Conservation (phyloP, 331 rosid genomes). For the Cydonia oblonga region DNA sequence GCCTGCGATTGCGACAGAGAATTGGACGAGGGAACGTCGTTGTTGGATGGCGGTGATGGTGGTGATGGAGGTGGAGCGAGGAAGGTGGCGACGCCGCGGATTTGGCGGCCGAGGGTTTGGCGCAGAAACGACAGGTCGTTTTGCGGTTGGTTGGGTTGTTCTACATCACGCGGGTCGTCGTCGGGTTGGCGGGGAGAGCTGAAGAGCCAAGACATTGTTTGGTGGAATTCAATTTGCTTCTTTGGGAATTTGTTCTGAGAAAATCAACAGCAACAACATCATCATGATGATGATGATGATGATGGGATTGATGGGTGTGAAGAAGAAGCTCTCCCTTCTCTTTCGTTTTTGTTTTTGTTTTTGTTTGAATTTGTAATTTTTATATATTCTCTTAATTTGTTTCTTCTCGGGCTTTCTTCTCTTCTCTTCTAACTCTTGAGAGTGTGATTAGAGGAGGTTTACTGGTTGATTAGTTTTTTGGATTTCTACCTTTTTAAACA, state of each 20-base stretch:
- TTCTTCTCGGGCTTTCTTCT: no score
- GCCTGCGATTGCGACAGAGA: slow-evolving; percentile 14
- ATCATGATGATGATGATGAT: no score
- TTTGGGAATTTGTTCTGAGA: neutral
- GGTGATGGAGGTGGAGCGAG: slow-evolving; percentile 64
- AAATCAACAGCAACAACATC: neutral
- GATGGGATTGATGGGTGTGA: neutral
- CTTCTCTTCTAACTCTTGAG: no score
- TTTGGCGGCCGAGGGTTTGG: slow-evolving; percentile 36
- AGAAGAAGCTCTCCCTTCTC: neutral
- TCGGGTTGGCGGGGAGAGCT: slow-evolving; percentile 37
- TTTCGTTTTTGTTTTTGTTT: neutral
- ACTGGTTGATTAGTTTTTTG: no score
- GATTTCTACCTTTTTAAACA: no score
- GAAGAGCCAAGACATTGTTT: slow-evolving; percentile 76
- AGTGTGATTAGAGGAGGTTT: no score
- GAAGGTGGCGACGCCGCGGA: slow-evolving; percentile 78
- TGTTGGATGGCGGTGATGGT: neutral
- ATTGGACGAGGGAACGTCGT: neutral
- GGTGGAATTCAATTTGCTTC: neutral
- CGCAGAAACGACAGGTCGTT: slow-evolving; percentile 46
- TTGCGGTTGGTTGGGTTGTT: slow-evolving; percentile 10
- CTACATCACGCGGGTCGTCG: slow-evolving; percentile 13
- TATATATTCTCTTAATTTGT: no score
- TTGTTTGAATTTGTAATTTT: neutral